phyloP scores from a whole-genome alignment of 1,284 basidiomycete species.

The Trametes polyzona region DNA sequence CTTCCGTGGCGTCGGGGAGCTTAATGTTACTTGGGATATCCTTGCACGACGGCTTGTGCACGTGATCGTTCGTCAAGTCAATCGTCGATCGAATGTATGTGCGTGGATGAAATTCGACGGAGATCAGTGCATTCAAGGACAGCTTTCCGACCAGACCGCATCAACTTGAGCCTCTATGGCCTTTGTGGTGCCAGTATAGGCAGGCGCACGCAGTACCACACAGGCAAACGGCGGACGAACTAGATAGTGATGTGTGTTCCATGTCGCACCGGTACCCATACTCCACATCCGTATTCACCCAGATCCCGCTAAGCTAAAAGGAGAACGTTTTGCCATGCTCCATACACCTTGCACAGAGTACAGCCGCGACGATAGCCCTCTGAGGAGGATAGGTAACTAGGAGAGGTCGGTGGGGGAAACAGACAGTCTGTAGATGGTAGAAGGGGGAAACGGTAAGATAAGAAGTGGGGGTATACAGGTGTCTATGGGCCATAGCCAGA shows the following conservation, averaged over 20 bases:
- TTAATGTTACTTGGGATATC: too few relatives aligned
- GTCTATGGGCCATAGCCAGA: not conserved
- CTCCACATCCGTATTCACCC: not conserved
- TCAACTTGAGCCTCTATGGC: too few relatives aligned
- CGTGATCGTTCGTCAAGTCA: too few relatives aligned
- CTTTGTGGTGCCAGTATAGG: too few relatives aligned
- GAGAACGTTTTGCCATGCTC: not conserved
- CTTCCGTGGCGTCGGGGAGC: not conserved
- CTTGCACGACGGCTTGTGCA: too few relatives aligned
- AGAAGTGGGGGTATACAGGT: constrained; percentile 7
- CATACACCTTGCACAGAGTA: constrained; percentile 1
- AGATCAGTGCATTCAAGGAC: too few relatives aligned
- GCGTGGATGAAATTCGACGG: too few relatives aligned
- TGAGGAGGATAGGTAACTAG: not conserved
- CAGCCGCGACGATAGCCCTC: not conserved
- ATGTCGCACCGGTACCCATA: too few relatives aligned
- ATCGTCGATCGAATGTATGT: not conserved
- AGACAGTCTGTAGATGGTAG: not conserved
- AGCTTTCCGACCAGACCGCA: too few relatives aligned
- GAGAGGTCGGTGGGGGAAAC: not conserved
- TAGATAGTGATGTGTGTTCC: not conserved
- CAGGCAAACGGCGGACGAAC: not conserved
- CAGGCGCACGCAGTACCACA: not conserved
- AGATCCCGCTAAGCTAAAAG: not conserved
- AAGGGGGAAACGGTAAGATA: not conserved